These are phyloP conservation scores for Tricharina praecox DNA, from an alignment of 495 filamentous ascomycete species.

Conservation along the genomic window DNA sequence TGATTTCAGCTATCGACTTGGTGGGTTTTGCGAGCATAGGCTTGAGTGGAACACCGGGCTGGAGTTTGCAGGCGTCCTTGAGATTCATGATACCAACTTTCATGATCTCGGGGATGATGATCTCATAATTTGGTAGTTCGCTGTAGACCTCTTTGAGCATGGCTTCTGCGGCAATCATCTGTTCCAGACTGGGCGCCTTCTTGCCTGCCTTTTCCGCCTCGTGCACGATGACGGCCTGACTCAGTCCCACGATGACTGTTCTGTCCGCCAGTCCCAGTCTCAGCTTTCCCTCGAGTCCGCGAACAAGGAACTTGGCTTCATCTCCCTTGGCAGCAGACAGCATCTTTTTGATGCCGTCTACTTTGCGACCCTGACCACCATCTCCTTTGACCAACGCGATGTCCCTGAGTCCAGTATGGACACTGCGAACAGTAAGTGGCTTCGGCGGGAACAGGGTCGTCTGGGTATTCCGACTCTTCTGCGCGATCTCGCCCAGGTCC, in stretches of 20 bases:
- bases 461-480: conserved; percentile 84
- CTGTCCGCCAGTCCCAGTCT: conserved; percentile 81
- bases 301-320: conserved; percentile 82
- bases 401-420: conserved; percentile 71
- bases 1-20: conserved; percentile 95
- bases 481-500: conserved; percentile 83
- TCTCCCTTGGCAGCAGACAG: conserved; percentile 85
- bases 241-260: conserved; percentile 73
- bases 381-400: conserved; percentile 78
- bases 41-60: conserved; percentile 86
- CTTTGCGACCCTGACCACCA: conserved; percentile 76
- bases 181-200: conserved; percentile 47
- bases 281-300: conserved; percentile 86
- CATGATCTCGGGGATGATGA: conserved; percentile 78
- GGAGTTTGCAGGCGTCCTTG: conserved; percentile 71
- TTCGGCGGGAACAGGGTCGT: conserved; percentile 97
- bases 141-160: conserved; percentile 85
- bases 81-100: conserved; percentile 70
- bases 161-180: conserved; percentile 65
- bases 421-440: conserved; percentile 65
- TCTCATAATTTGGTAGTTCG: conserved; percentile 86
- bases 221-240: conserved; percentile 72
- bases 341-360: conserved; percentile 87
- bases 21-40: conserved; percentile 98
- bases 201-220: conserved; percentile 51